Conservation (phyloP, 2,329 filamentous ascomycete genomes). For the Ceratocystis cubensis region DNA sequence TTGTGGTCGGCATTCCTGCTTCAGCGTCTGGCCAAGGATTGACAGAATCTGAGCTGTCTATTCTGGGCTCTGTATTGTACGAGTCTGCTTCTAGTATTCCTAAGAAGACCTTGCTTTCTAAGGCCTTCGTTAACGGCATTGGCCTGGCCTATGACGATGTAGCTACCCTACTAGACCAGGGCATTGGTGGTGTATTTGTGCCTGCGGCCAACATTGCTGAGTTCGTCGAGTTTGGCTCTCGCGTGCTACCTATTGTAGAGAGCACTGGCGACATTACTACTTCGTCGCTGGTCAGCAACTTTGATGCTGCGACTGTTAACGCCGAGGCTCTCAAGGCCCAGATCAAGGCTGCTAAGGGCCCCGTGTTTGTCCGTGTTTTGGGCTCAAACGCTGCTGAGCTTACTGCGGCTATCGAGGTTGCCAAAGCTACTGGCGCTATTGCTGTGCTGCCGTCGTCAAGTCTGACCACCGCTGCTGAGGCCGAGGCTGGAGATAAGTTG, state of each 20-base stretch:
- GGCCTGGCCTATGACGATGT: slow-evolving; percentile 55
- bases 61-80: slow-evolving; percentile 48
- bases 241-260: slow-evolving; percentile 42
- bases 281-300: slow-evolving; percentile 40
- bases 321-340: slow-evolving; percentile 35
- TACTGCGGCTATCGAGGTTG: slow-evolving; percentile 32
- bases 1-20: slow-evolving; percentile 45
- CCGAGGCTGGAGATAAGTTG: slow-evolving; percentile 40
- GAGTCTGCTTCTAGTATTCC: slow-evolving; percentile 27
- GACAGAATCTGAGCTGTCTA: slow-evolving; percentile 43
- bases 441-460: slow-evolving; percentile 61
- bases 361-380: slow-evolving; percentile 40
- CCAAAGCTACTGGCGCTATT: slow-evolving; percentile 44
- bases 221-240: slow-evolving; percentile 42
- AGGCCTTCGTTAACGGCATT: slow-evolving; percentile 66
- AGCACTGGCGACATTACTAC: slow-evolving; percentile 38
- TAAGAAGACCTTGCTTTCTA: slow-evolving; percentile 39
- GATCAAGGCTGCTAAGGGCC: slow-evolving; percentile 35
- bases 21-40: slow-evolving; percentile 41
- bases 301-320: slow-evolving; percentile 35
- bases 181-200: slow-evolving; percentile 76
- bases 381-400: slow-evolving; percentile 33
- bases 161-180: slow-evolving; percentile 68
- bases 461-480: slow-evolving; percentile 55
- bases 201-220: slow-evolving; percentile 52